These are phyloP conservation scores for Beauveria sp. DNA, from an alignment of 2,329 filamentous ascomycete species.

Conservation along the genomic window DNA sequence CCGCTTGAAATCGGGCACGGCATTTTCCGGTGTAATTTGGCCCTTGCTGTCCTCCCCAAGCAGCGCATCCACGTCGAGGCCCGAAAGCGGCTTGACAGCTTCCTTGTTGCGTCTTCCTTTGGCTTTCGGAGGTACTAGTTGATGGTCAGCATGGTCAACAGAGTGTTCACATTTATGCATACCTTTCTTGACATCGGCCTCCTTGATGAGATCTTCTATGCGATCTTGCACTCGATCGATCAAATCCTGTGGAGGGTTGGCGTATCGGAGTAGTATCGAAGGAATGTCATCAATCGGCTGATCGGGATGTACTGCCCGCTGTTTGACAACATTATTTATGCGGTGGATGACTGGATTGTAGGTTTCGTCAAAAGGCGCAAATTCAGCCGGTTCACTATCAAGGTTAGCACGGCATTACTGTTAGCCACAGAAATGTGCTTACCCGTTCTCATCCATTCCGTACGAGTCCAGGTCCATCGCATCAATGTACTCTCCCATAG, in stretches of 20 bases:
- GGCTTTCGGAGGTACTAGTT: slow-evolving; percentile 65
- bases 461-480: slow-evolving; percentile 77
- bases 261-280: slow-evolving; percentile 62
- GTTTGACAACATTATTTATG: slow-evolving; percentile 76
- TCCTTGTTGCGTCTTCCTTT: slow-evolving; percentile 67
- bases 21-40: slow-evolving; percentile 56
- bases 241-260: slow-evolving; percentile 62
- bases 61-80: slow-evolving; percentile 76
- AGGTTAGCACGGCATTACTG: slow-evolving; percentile 13
- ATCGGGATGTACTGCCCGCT: slow-evolving; percentile 68
- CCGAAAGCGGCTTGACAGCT: slow-evolving; percentile 74
- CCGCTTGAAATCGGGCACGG: slow-evolving; percentile 86
- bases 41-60: slow-evolving; percentile 49
- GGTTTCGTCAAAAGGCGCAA: slow-evolving; percentile 69
- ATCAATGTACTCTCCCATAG: slow-evolving; percentile 90
- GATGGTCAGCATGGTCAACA: slow-evolving; percentile 14
- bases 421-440: slow-evolving; percentile 19
- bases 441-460: slow-evolving; percentile 69
- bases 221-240: slow-evolving; percentile 46
- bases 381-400: slow-evolving; percentile 50
- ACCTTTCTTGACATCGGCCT: slow-evolving; percentile 79
- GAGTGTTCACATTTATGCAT: slow-evolving; percentile 12
- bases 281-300: slow-evolving; percentile 54
- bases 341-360: slow-evolving; percentile 84
- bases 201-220: slow-evolving; percentile 58